Conservation (phyloP, 495 filamentous ascomycete genomes). For the Jackrogersella multiformis region DNA sequence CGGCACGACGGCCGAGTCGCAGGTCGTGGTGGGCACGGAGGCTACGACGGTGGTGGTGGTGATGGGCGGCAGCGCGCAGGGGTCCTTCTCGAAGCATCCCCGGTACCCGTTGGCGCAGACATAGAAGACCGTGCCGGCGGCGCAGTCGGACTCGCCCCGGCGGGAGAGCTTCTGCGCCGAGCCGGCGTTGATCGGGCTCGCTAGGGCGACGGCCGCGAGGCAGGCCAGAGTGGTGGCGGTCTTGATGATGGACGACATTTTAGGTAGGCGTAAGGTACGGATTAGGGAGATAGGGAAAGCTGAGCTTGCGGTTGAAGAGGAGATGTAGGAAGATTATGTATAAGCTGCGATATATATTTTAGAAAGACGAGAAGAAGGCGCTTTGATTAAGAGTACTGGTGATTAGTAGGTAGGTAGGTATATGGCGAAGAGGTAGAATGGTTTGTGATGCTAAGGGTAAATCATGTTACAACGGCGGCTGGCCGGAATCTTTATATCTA, state of each 20-base stretch:
- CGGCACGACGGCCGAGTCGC: no score
- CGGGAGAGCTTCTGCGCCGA: neutral
- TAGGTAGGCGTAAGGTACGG: conserved; percentile 13
- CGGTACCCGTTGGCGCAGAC: conserved; percentile 32
- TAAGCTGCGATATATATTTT: neutral
- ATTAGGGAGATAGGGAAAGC: no score
- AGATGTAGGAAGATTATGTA: neutral
- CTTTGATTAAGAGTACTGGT: conserved; percentile 1
- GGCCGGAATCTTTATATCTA: conserved; percentile 23
- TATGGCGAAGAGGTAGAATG: conserved; percentile 13
- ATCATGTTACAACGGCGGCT: neutral
- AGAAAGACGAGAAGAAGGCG: neutral
- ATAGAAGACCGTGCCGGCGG: conserved; percentile 26
- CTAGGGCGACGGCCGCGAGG: conserved; percentile 23
- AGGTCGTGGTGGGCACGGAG: neutral
- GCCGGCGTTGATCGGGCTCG: conserved; percentile 14
- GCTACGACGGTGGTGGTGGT: neutral
- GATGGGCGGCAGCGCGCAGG: conserved; percentile 28
- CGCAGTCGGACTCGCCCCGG: conserved; percentile 23
- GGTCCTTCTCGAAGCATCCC: conserved; percentile 31
- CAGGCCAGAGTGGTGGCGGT: conserved; percentile 31
- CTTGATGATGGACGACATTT: conserved; percentile 35
- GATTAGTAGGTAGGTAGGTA: conserved; percentile 2
- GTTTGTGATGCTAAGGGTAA: conserved; percentile 16
- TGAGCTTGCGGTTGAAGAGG: neutral